Conservation (phyloP, 2,329 filamentous ascomycete species). For the Acephala macrosclerotiorum region DNA sequence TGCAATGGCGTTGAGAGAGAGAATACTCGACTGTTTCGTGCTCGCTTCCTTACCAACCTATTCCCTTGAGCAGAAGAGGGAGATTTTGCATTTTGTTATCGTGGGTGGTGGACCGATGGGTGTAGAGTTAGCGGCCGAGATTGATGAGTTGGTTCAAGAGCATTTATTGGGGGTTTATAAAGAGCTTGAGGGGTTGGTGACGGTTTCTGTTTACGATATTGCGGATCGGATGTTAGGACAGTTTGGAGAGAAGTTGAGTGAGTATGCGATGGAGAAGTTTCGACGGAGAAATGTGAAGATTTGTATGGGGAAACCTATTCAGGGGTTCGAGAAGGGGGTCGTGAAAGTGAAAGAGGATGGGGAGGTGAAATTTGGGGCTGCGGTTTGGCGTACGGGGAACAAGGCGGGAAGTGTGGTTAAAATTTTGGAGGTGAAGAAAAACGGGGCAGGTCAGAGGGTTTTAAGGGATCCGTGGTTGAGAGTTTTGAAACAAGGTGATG, state of each 20-base stretch:
- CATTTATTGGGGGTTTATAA: slow-evolving; percentile 71
- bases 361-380: slow-evolving; percentile 57
- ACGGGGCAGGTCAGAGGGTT: slow-evolving; percentile 58
- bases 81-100: slow-evolving; percentile 76
- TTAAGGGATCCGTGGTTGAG: slow-evolving; percentile 68
- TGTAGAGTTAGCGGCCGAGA: slow-evolving; percentile 75
- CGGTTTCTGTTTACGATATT: slow-evolving; percentile 78
- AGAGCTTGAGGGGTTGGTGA: slow-evolving; percentile 60
- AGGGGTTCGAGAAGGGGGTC: slow-evolving; percentile 49
- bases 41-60: slow-evolving; percentile 69
- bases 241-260: slow-evolving; percentile 74
- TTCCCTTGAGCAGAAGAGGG: slow-evolving; percentile 58
- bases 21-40: slow-evolving; percentile 71
- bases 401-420: slow-evolving; percentile 69
- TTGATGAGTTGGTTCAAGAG: slow-evolving; percentile 75
- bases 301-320: slow-evolving; percentile 71
- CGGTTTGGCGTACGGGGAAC: slow-evolving; percentile 74
- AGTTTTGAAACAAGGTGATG: slow-evolving; percentile 49
- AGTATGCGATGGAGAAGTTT: slow-evolving; percentile 73
- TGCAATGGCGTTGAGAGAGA: slow-evolving; percentile 70
- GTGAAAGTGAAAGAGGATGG: slow-evolving; percentile 33
- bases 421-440: slow-evolving; percentile 35
- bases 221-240: slow-evolving; percentile 76
- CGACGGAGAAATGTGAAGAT: slow-evolving; percentile 70
- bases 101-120: slow-evolving; percentile 76